These are phyloP conservation scores for Oryza longistaminata DNA, from an alignment of 176 grass and related monocot species.

Conservation along the genomic window DNA sequence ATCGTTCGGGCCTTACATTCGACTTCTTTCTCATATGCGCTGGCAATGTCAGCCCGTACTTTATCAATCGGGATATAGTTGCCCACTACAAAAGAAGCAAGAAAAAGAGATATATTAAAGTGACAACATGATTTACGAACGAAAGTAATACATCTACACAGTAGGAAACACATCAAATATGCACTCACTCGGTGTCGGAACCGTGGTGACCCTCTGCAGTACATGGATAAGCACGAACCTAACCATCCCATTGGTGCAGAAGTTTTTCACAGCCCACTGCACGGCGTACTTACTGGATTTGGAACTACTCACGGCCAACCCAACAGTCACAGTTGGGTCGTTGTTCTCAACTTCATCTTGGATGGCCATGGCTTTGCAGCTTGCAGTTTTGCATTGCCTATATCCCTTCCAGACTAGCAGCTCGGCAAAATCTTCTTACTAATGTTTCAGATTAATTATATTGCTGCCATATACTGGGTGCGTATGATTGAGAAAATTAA, in stretches of 20 bases:
- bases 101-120: neutral
- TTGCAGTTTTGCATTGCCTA: neutral
- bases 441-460: neutral
- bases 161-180: neutral
- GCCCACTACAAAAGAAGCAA: conserved; percentile 43
- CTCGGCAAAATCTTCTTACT: neutral
- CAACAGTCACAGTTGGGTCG: conserved; percentile 33
- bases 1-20: conserved; percentile 43
- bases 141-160: neutral
- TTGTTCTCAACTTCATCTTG: conserved; percentile 11
- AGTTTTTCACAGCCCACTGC: conserved; percentile 55
- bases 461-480: neutral
- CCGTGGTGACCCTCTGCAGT: conserved; percentile 31
- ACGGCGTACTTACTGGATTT: conserved; percentile 42
- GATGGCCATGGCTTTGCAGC: conserved; percentile 17
- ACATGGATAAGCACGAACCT: conserved; percentile 48
- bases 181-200: conserved; percentile 52
- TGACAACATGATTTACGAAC: neutral
- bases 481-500: neutral
- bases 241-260: neutral
- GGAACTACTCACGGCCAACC: conserved; percentile 35
- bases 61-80: conserved; percentile 54
- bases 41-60: conserved; percentile 50
- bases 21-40: conserved; percentile 47
- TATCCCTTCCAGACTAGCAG: neutral